Evolutionary conservation across 805 yeast species (phyloP).

Genomic region (Myxozyma melibiosi): DNA sequence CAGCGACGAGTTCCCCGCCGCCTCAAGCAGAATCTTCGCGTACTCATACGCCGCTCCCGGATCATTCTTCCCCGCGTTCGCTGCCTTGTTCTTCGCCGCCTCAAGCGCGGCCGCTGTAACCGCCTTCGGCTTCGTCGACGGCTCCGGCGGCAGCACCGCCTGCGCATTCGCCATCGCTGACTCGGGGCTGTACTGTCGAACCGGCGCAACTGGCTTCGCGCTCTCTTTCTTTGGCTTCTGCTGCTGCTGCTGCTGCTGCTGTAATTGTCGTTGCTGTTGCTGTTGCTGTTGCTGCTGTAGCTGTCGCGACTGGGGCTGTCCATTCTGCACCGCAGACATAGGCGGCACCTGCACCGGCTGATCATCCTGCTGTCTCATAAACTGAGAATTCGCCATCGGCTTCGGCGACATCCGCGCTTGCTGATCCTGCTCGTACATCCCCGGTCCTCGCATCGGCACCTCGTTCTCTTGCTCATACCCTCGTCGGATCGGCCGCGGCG

Average conservation of each 20-base stretch:
- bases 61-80: conserved; percentile 40
- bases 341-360: too few species aligned
- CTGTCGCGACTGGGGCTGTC: conserved; percentile 7
- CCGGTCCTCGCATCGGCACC: neutral
- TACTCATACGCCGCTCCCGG: conserved; percentile 61
- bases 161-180: conserved; percentile 29
- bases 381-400: neutral
- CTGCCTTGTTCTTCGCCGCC: conserved; percentile 7
- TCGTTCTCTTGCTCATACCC: neutral
- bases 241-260: neutral
- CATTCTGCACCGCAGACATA: neutral
- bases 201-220: conserved; percentile 12
- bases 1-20: conserved; percentile 46
- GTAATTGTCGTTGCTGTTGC: neutral
- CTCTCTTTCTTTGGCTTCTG: neutral
- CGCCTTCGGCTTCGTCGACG: neutral
- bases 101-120: conserved; percentile 18
- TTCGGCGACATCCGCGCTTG: conserved; percentile 23
- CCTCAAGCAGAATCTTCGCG: conserved; percentile 61
- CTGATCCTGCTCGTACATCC: too few species aligned
- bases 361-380: too few species aligned
- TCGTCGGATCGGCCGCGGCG: neutral
- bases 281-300: neutral
- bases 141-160: conserved; percentile 24
- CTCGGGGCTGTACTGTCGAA: conserved; percentile 30